Conservation (phyloP, 129 eudicot genomes). For the carrot (Daucus carota) region DNA sequence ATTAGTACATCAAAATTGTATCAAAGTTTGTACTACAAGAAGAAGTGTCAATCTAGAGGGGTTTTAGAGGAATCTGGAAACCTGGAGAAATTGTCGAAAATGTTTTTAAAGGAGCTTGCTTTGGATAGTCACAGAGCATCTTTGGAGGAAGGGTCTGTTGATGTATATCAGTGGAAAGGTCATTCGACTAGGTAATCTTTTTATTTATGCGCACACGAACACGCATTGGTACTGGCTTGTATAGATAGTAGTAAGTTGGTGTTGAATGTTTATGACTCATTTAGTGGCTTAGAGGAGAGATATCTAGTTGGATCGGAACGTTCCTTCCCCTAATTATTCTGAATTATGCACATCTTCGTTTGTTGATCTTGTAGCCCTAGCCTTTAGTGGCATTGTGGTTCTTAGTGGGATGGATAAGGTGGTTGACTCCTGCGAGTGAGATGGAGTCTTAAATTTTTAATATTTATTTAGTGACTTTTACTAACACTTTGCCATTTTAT, state of each 20-base stretch:
- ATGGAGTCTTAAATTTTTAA: not conserved
- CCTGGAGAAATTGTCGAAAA: constrained; percentile 35
- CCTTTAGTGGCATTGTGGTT: not conserved
- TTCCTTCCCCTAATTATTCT: not conserved
- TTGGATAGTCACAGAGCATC: constrained; percentile 48
- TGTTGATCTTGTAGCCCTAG: not conserved
- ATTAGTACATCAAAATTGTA: constrained; percentile 49
- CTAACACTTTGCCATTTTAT: not conserved
- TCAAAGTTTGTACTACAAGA: constrained; percentile 43
- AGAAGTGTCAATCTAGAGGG: constrained; percentile 13
- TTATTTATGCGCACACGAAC: not conserved
- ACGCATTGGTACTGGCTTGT: too few species aligned
- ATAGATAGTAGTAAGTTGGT: too few species aligned
- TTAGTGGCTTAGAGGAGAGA: not conserved
- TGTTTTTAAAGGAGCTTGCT: constrained; percentile 49
- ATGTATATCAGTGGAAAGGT: constrained; percentile 70
- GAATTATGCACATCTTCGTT: not conserved
- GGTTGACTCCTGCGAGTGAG: not conserved
- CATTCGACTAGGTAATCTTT: constrained; percentile 56
- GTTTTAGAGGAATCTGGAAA: constrained; percentile 22
- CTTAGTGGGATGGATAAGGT: not conserved
- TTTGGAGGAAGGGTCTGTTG: constrained; percentile 46
- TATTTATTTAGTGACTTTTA: not conserved
- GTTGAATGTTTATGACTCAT: not conserved
- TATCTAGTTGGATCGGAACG: not conserved